Base-by-base conservation (phyloP, 2,329 filamentous ascomycete species). In the Cladosporium sp. region DNA sequence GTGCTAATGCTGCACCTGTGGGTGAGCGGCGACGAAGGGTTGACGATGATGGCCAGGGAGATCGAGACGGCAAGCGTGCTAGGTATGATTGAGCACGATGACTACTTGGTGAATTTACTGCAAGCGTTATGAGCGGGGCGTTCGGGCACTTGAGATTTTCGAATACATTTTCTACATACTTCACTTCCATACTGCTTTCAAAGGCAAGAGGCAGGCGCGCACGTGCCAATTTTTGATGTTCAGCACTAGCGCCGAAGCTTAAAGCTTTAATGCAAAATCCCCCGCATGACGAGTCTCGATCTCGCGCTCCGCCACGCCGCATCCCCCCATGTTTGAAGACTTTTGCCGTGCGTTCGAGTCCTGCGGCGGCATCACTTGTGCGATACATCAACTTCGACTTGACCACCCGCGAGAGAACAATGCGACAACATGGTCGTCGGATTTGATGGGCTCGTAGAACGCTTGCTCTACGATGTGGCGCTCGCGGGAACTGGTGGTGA, bases 1-100 rank as follows among this genome's bases (percentile, higher is more conserved):
- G 86, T 1, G 85, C 86, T 1, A 91, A 91, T 68, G 81, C 80
- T 3, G 79, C 84, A 48, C 84, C 85, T 1, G 70, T 91, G 18
- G 86, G 85, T 0, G 81, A 85, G 58, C 72, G 83, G 43, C 80
- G 77, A 63, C 63, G 71, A 42, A 64, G 73, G 40, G 63, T 68
- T 4, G 64, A 64, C 39, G 70, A 70, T 20, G 68, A 67, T 3
- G 62, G 67, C 6, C 37, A 41, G 19, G 27, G 27, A 3, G 62
- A 68, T 52, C 65, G 71, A 27, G 69, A 74, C 9, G 69, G 68
- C 19, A 78, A 78, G 58, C 68, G 74, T 53, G 62, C 65, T 18
- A 67, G 69, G 44, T 64, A 72, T 43, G 70, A 72, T 39, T 65
- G 62, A 63, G 51, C n/a, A 37, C 4, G 34, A 19, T 18, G 17